Conservation (phyloP, 345 rosid genomes). For the Erysimum cheiranthoides region DNA sequence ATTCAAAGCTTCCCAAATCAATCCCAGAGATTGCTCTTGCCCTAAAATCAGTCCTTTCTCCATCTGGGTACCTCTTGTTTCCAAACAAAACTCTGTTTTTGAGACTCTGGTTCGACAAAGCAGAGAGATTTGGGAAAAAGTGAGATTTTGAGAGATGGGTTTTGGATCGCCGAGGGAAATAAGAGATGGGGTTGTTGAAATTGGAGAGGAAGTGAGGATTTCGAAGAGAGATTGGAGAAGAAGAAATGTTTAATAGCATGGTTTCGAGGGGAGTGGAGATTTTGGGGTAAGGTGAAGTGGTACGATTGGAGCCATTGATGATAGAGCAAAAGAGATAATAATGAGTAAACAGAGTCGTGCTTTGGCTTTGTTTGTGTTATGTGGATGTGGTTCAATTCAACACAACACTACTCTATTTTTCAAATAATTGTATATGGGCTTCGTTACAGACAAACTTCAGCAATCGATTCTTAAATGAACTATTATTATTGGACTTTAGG, state of each 20-base stretch:
- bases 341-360: conserved; percentile 26
- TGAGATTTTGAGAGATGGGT: conserved; percentile 59
- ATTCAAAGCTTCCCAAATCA: conserved; percentile 71
- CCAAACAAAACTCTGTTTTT: conserved; percentile 50
- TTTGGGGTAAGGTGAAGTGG: conserved; percentile 44
- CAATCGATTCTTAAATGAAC: not conserved
- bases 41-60: conserved; percentile 52
- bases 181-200: conserved; percentile 51
- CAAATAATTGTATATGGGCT: conserved; percentile 17
- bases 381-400: conserved; percentile 64
- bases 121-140: conserved; percentile 40
- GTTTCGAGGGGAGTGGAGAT: conserved; percentile 42
- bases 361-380: conserved; percentile 31
- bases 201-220: conserved; percentile 49
- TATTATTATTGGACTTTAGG: not conserved
- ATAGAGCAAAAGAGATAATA: conserved; percentile 18
- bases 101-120: conserved; percentile 48
- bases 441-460: not conserved
- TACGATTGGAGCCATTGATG: conserved; percentile 39
- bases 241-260: conserved; percentile 73
- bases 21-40: conserved; percentile 66
- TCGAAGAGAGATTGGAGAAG: conserved; percentile 55
- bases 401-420: conserved; percentile 36
- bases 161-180: conserved; percentile 54
- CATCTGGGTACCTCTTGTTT: conserved; percentile 43